Evolutionary conservation across 2,329 filamentous ascomycete genomes (phyloP).

Genomic region (Thelonectria blattea): DNA sequence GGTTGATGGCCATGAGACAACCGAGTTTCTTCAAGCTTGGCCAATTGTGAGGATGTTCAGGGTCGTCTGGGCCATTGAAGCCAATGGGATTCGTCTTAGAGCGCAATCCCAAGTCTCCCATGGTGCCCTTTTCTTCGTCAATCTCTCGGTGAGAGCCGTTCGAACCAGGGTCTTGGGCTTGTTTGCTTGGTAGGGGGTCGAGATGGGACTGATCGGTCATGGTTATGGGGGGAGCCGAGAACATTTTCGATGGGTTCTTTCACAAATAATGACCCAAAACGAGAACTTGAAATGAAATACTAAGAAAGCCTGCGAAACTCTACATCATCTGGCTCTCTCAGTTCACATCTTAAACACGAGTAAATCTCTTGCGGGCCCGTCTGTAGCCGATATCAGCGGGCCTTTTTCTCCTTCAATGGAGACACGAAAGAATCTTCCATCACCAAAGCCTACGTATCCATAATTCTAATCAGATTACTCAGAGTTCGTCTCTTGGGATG

Average conservation of each 20-base stretch:
- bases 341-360: conserved; percentile 1
- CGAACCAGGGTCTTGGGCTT: not conserved
- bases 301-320: not conserved
- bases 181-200: not conserved
- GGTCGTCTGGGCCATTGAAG: conserved; percentile 1
- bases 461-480: not conserved
- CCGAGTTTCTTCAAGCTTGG: conserved; percentile 4
- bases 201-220: not conserved
- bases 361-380: conserved; percentile 8
- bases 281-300: not conserved
- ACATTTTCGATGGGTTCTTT: not conserved
- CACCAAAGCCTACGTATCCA: not conserved
- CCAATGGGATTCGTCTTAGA: not conserved
- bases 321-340: not conserved
- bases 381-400: conserved; percentile 8
- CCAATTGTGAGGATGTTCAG: conserved; percentile 13
- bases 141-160: not conserved
- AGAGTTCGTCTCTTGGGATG: not conserved
- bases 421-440: not conserved
- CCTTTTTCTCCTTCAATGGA: not conserved
- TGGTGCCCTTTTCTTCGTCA: not conserved
- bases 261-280: not conserved
- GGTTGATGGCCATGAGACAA: not conserved
- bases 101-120: not conserved
- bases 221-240: not conserved